Evolutionary conservation across 495 filamentous ascomycete species (phyloP).

Genomic region (Xylaria nigripes): DNA sequence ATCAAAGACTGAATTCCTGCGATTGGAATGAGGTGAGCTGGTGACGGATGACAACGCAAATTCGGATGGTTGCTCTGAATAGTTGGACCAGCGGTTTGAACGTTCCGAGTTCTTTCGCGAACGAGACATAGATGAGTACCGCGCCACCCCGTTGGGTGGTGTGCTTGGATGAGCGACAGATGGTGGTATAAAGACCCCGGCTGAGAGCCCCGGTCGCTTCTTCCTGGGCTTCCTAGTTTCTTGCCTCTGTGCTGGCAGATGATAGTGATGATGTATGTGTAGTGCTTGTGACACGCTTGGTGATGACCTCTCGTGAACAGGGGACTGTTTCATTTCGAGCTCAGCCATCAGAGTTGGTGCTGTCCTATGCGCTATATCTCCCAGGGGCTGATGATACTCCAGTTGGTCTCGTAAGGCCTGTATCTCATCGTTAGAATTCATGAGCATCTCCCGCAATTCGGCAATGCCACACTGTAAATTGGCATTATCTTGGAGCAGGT

Average conservation of each 20-base stretch:
- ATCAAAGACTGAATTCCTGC: constrained; percentile 73
- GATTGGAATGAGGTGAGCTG: constrained; percentile 70
- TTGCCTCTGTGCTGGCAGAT: constrained; percentile 54
- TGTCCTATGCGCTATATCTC: constrained; percentile 29
- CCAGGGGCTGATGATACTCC: constrained; percentile 64
- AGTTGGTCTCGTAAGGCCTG: constrained; percentile 77
- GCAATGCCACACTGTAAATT: constrained; percentile 84
- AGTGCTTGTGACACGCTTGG: constrained; percentile 58
- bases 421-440: constrained; percentile 90
- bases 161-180: constrained; percentile 26
- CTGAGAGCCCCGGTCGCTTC: constrained; percentile 53
- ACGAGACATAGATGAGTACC: constrained; percentile 49
- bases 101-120: constrained; percentile 53
- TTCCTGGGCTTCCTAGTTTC: constrained; percentile 62
- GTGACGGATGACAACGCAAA: constrained; percentile 62
- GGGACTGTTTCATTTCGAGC: constrained; percentile 47
- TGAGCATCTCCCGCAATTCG: constrained; percentile 83
- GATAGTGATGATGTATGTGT: constrained; percentile 91
- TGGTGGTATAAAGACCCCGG: constrained; percentile 53
- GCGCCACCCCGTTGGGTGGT: constrained; percentile 29
- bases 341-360: constrained; percentile 59
- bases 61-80: constrained; percentile 54
- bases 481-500: constrained; percentile 91
- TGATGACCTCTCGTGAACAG: constrained; percentile 20
- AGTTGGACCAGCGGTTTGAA: constrained; percentile 54